Percentiles rank a stretch among this genome's conserved stretches.
phyloP scores from a whole-genome alignment of 2,329 filamentous ascomycete species.

The Diplodia mutila region DNA sequence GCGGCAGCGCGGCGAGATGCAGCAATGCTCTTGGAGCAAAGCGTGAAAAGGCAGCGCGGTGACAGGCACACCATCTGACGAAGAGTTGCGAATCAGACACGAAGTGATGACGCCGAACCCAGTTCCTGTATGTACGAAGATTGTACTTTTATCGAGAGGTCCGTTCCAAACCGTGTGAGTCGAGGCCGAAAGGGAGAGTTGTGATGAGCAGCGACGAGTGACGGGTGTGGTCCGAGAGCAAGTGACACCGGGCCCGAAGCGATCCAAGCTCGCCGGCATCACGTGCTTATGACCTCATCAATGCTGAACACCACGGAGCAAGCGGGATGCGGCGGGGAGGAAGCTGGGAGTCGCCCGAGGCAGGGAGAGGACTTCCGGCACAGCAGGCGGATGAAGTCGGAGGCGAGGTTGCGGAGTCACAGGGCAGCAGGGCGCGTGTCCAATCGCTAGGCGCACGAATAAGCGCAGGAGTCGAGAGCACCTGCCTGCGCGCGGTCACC shows the following conservation, averaged over 20 bases:
- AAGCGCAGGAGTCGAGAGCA: slow-evolving; percentile 16
- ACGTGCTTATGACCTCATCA: slow-evolving; percentile 18
- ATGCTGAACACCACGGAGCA: slow-evolving; percentile 1
- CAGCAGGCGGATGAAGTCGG: neutral
- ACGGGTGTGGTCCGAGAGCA: neutral
- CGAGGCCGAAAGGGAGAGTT: neutral
- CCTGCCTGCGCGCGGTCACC: slow-evolving; percentile 11
- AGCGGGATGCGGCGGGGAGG: neutral
- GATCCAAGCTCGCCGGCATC: neutral
- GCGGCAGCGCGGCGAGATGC: slow-evolving; percentile 9
- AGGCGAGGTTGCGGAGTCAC: neutral
- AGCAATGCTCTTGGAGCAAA: slow-evolving; percentile 12
- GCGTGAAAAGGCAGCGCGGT: neutral
- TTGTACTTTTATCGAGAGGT: neutral
- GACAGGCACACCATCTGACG: slow-evolving; percentile 8
- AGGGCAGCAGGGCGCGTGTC: slow-evolving; percentile 1
- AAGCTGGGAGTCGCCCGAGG: neutral
- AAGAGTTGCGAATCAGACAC: neutral
- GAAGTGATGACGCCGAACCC: neutral
- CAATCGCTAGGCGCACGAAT: slow-evolving; percentile 24
- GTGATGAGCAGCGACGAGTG: neutral
- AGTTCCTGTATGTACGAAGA: neutral
- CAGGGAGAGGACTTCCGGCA: neutral
- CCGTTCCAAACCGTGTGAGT: too few species aligned
- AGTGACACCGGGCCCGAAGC: neutral